Evolutionary conservation across 805 yeast genomes (phyloP).

Genomic region (Zygosaccharomyces bailii): DNA sequence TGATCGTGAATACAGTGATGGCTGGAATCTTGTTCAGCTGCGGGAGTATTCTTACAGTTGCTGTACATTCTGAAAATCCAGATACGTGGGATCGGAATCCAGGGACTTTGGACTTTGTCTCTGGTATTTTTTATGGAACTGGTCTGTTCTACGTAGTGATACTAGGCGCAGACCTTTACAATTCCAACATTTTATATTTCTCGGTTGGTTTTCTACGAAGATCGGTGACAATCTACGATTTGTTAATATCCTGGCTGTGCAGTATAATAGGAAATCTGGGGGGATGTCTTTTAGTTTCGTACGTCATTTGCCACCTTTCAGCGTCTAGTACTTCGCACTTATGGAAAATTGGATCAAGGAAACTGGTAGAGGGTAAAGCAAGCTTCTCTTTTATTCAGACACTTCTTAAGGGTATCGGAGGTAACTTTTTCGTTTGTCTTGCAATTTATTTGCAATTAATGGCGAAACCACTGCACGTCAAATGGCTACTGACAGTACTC

Average conservation of each 20-base stretch:
- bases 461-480: constrained; percentile 79
- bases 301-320: constrained; percentile 57
- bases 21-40: constrained; percentile 68
- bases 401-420: constrained; percentile 66
- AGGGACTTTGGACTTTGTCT: constrained; percentile 52
- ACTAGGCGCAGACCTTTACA: constrained; percentile 73
- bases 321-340: constrained; percentile 42
- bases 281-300: constrained; percentile 62
- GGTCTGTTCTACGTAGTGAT: constrained; percentile 73
- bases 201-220: constrained; percentile 65
- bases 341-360: constrained; percentile 48
- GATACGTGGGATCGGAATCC: constrained; percentile 41
- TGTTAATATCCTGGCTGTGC: constrained; percentile 60
- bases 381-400: constrained; percentile 54
- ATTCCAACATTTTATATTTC: constrained; percentile 70
- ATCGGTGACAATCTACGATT: constrained; percentile 63
- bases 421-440: constrained; percentile 71
- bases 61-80: constrained; percentile 52
- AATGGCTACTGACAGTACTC: constrained; percentile 54
- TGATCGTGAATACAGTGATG: constrained; percentile 60
- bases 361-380: constrained; percentile 44
- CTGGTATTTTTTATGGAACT: constrained; percentile 63
- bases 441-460: constrained; percentile 74
- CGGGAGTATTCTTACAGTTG: constrained; percentile 68
- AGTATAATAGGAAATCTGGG: constrained; percentile 67